phyloP scores from a whole-genome alignment of 2,329 filamentous ascomycete genomes.

The Ceratocystis eucalypticola region DNA sequence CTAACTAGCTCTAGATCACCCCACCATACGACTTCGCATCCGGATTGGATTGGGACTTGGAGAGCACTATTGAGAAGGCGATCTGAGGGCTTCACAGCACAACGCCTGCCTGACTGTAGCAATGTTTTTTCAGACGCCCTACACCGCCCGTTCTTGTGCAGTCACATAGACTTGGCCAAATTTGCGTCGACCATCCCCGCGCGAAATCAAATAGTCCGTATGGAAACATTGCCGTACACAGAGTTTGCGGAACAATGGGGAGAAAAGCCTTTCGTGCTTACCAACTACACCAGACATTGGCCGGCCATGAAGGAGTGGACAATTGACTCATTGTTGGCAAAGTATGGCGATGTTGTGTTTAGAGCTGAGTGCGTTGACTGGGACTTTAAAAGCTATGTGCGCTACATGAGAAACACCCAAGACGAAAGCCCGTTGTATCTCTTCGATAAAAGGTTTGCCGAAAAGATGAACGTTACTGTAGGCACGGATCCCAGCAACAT shows the following conservation, averaged over 20 bases:
- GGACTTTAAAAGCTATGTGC: constrained; percentile 64
- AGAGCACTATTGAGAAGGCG: constrained; percentile 60
- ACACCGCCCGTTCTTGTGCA: constrained; percentile 81
- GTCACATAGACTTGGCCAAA: constrained; percentile 53
- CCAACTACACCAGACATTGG: constrained; percentile 68
- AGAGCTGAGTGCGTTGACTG: constrained; percentile 90
- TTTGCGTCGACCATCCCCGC: constrained; percentile 60
- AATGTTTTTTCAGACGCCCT: constrained; percentile 81
- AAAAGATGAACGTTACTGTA: constrained; percentile 67
- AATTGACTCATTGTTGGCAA: constrained; percentile 48
- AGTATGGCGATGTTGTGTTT: constrained; percentile 56
- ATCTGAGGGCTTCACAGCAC: constrained; percentile 31
- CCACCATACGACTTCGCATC: constrained; percentile 6
- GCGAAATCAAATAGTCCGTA: constrained; percentile 57
- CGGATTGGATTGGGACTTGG: constrained; percentile 41
- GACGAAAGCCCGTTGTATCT: constrained; percentile 90
- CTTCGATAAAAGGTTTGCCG: constrained; percentile 74
- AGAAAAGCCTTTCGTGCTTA: constrained; percentile 73
- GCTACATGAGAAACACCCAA: constrained; percentile 64
- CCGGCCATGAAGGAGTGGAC: constrained; percentile 64
- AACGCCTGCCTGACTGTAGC: constrained; percentile 51
- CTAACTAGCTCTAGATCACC: constrained; percentile 22
- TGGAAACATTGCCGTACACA: constrained; percentile 53
- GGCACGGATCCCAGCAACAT: constrained; percentile 37
- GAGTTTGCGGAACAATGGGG: constrained; percentile 69